Evolutionary conservation across 2,329 filamentous ascomycete genomes (phyloP).

Genomic region (Trichothecium sympodiale): DNA sequence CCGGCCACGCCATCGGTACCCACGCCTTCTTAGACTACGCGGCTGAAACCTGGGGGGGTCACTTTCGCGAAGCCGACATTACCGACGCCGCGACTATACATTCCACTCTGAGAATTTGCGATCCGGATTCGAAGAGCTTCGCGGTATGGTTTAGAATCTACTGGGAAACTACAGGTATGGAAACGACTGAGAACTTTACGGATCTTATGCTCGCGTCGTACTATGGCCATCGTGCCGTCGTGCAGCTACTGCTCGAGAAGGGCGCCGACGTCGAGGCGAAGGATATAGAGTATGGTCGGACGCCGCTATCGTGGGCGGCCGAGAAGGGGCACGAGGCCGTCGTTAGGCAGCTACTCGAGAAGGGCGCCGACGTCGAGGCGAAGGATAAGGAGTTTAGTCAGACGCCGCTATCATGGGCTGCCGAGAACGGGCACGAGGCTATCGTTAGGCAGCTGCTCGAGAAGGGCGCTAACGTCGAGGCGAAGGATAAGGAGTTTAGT

Average conservation of each 20-base stretch:
- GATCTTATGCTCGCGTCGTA: constrained; percentile 7
- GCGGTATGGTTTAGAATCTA: too few species aligned
- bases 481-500: too few species aligned
- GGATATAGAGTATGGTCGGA: not conserved
- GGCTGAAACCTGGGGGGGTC: constrained; percentile 9
- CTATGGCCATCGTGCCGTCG: constrained; percentile 7
- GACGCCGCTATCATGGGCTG: not conserved
- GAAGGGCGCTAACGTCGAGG: too few species aligned
- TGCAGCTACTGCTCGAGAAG: constrained; percentile 5
- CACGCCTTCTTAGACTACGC: constrained; percentile 12
- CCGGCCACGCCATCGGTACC: not conserved
- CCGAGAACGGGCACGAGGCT: too few species aligned
- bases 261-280: constrained; percentile 5
- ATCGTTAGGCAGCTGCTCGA: constrained; percentile 1
- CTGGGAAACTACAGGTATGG: not conserved
- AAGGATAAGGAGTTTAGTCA: not conserved
- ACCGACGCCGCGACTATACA: constrained; percentile 4
- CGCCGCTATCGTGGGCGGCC: constrained; percentile 1
- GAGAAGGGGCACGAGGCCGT: constrained; percentile 3
- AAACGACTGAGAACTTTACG: constrained; percentile 1
- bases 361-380: constrained; percentile 5
- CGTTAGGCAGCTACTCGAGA: constrained; percentile 3
- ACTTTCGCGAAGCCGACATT: constrained; percentile 10
- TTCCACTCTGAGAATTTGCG: constrained; percentile 7
- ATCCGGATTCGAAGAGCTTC: constrained; percentile 7